Evolutionary conservation across 1,139 yeast species (phyloP).

Genomic region (Candida smagusa): DNA sequence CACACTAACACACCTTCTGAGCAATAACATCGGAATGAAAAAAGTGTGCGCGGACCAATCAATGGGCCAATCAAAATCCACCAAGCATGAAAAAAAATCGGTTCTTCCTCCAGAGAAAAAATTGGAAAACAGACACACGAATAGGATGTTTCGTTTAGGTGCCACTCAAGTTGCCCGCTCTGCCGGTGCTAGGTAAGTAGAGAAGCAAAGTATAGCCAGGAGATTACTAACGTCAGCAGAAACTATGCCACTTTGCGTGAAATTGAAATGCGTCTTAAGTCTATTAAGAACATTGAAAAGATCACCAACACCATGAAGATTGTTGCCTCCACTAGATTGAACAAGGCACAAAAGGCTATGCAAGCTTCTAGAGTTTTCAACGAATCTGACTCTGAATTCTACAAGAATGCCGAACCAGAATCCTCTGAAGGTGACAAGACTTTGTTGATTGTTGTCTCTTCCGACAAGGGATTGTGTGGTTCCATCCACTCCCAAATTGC

Average conservation of each 20-base stretch:
- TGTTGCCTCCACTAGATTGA: conserved; percentile 96
- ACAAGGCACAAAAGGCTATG: conserved; percentile 96
- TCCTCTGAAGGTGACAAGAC: conserved; percentile 54
- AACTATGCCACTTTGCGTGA: conserved; percentile 98
- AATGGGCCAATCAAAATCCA: conserved; percentile 12
- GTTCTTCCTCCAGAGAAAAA: conserved; percentile 9
- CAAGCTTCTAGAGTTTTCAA: conserved; percentile 82
- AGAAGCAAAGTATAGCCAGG: background rate
- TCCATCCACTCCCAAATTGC: conserved; percentile 94
- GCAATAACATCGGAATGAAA: background rate
- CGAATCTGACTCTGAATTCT: conserved; percentile 76
- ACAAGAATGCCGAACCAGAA: conserved; percentile 76
- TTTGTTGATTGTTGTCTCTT: conserved; percentile 81
- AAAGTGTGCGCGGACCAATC: conserved; percentile 1
- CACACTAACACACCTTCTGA: too few species aligned
- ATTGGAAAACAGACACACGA: conserved; percentile 6
- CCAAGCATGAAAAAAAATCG: conserved; percentile 8
- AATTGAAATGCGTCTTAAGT: conserved; percentile 96
- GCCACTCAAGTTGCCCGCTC: conserved; percentile 60
- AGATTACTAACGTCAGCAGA: conserved; percentile 41
- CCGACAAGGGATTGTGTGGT: conserved; percentile 99
- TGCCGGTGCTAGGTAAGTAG: conserved; percentile 55
- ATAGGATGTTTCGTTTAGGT: conserved; percentile 62
- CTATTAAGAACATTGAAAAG: conserved; percentile 97
- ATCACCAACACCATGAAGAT: conserved; percentile 99